Evolutionary conservation across 768 basidiomycete genomes (phyloP), one percentile per base, ranked within the genome.

Genomic region (Cubamyces lactineus): DNA sequence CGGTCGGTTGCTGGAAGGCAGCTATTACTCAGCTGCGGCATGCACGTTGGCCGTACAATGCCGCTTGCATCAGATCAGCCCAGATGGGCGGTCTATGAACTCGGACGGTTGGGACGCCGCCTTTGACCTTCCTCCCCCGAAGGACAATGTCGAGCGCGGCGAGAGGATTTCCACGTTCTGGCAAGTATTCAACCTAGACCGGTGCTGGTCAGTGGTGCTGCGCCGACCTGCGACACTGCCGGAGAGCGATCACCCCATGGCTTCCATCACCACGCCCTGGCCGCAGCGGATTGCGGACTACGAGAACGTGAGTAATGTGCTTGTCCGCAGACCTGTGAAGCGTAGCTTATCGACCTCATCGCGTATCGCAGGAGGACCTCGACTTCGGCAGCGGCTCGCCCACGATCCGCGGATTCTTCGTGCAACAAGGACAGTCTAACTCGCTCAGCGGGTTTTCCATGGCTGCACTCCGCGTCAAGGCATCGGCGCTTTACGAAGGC

Each of bases 131-230:
- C 85, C 85, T 47, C 87, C 85, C 2, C 75, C 83, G 1, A 84
- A 84, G 70, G 82, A 82, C 65, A 76, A 81, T 42, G 72, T 86
- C 50, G 84, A 86, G 65, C 86, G 87, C 47, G 88, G 86, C 49
- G 89, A 92, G 70, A 80, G 88, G 43, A 86, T 91, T 58, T 73
- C 86, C 41, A 81, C 90, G 0, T 94, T 94, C 67, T 94, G 91
- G 91, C 89, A 92, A 70, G 88, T 90, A 12, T 94, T 86, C 73
- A 84, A 85, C 67, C 77, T 92, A 65, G 91, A 94, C 73, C 84
- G 87, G 30, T 91, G 89, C 69, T 92, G 90, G 89, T 90, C 90
- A 21, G 85, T 87, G 5, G 82, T 85, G 11, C 80, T 92, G 6
- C 86, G 84, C 30, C 86, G 87, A 63, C 88, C 89, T 5, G 76